phyloP scores from a whole-genome alignment of 805 yeast genomes.

The Hanseniaspora nectarophila region DNA sequence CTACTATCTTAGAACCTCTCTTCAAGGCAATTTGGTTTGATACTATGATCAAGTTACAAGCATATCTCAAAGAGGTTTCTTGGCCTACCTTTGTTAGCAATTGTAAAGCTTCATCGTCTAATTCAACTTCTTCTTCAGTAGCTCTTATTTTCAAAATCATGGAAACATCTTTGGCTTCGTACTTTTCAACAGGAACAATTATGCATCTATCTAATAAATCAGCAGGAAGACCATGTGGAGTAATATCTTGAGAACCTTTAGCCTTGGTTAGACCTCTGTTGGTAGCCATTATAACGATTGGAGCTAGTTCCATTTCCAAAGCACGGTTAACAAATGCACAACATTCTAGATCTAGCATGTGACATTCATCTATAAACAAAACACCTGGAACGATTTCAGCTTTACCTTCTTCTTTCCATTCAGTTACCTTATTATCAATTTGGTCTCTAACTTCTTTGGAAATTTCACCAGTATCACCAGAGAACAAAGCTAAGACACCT shows the following conservation, averaged over 20 bases:
- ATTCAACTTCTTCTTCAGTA: constrained; percentile 83
- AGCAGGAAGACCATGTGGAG: constrained; percentile 96
- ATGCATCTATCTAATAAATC: constrained; percentile 89
- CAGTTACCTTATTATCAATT: constrained; percentile 91
- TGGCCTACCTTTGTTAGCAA: constrained; percentile 79
- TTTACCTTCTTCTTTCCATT: constrained; percentile 98
- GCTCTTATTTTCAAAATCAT: constrained; percentile 82
- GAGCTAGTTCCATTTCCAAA: constrained; percentile 89
- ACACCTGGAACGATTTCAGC: constrained; percentile 98
- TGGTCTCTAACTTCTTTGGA: constrained; percentile 91
- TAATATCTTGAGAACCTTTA: constrained; percentile 82
- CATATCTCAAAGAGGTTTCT: constrained; percentile 85
- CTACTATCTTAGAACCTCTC: constrained; percentile 57
- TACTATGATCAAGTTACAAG: constrained; percentile 81
- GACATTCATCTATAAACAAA: constrained; percentile 92
- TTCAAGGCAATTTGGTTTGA: constrained; percentile 76
- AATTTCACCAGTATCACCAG: constrained; percentile 97
- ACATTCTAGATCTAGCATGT: constrained; percentile 94
- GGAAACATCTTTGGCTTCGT: constrained; percentile 71
- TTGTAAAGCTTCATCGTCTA: constrained; percentile 70
- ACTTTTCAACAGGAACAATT: constrained; percentile 74
- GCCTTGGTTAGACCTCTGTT: constrained; percentile 90
- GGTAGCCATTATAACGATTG: constrained; percentile 96
- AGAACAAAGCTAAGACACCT: constrained; percentile 88
- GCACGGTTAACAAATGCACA: constrained; percentile 93